Evolutionary conservation across 768 basidiomycete genomes (phyloP), one percentile per base, ranked within the genome.

Genomic region (Multifurca ochricompacta): DNA sequence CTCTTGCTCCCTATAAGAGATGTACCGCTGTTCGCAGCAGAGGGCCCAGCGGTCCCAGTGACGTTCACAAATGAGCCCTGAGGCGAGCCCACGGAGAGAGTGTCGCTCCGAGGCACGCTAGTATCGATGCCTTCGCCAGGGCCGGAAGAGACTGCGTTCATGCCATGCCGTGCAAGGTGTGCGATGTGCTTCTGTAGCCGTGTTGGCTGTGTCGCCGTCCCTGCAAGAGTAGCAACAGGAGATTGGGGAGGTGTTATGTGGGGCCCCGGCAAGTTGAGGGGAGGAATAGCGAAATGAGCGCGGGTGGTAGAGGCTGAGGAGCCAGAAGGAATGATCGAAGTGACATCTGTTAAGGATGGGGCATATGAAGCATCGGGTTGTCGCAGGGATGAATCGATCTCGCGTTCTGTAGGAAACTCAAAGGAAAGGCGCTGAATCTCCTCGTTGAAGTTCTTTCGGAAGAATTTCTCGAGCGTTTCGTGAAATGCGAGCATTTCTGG

Each of bases 401-500:
- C 36, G 3, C 74, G 73, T 44, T 83, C 81, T 16, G 81, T 74
- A 19, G 70, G 64, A 27, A 73, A 71, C 40, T 85, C 85, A 6
- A 83, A 74, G 1, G 75, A 77, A 42, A 92, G 71, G 4, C 86
- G 80, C 46, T 78, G 77, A 41, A 92, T 85, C 65, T 92, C 90
- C 34, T 91, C 90, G 3, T 79, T 69, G 70, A 90, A 92, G 64
- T 90, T 90, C 68, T 85, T 88, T 51, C 74, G 78, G 74, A 91
- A 92, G 69, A 92, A 86, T 57, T 78, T 83, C 66, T 89, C 85
- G 41, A 98, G 74, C 0, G 91, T 91, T 55, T 85, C 83, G 65
- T 98, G 94, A 77, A 97, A 97, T 4, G 83, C 79, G n/a, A 86
- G 71, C 78, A 96, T 95, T 66, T 93, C 91, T 11, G 81, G 78